Evolutionary conservation across 345 rosid genomes (phyloP), one percentile per base, ranked within the genome.

Genomic region (Abelmoschus esculentus): DNA sequence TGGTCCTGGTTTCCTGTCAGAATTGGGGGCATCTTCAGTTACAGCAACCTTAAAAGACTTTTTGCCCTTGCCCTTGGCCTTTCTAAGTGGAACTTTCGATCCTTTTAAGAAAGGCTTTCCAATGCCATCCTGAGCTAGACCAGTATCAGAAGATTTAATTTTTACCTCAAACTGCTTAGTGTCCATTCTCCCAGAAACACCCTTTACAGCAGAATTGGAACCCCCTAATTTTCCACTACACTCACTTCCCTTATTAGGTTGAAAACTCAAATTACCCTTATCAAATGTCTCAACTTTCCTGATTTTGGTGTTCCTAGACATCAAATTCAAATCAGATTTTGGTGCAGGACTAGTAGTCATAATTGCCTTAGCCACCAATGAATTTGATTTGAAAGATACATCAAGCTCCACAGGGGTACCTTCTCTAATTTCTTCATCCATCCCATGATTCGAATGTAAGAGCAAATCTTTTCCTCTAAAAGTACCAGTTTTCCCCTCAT

Each of bases 311-410:
- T 67, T 82, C 80, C 80, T 80, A 72, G 85, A 86, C n/a, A 72
- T 75, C 72, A 63, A 28, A 82, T 75, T 76, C 14, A 50, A 42
- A 44, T 78, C 83, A 17, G 77, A 75, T 76, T 40, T 70, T 38
- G 69, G 60, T 22, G 61, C 70, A 38, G 81, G 76, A 73, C 71
- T 80, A 47, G 83, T 83, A 2, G 83, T 70, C 60, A 77, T 76
- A 61, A 86, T 74, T 0, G 89, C 82, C 83, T 93, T 90, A 70
- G 92, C 98, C 74, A 93, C 96, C 77, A 89, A 71, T 10, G 85
- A 79, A 80, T 90, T 89, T 38, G 92, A 90, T 75, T 93, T 83
- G 79, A 87, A 93, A 62, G 93, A 87, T 77, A 90, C 96, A 80
- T 93, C 92, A 69, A 93, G 95, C 77, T 91, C 87, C 12, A 89